A percentile compares a stretch with the other conserved stretches of the same genome.
These are phyloP conservation scores for Croton laevigatus DNA, from an alignment of 441 rosid genomes.

Conservation along the genomic window DNA sequence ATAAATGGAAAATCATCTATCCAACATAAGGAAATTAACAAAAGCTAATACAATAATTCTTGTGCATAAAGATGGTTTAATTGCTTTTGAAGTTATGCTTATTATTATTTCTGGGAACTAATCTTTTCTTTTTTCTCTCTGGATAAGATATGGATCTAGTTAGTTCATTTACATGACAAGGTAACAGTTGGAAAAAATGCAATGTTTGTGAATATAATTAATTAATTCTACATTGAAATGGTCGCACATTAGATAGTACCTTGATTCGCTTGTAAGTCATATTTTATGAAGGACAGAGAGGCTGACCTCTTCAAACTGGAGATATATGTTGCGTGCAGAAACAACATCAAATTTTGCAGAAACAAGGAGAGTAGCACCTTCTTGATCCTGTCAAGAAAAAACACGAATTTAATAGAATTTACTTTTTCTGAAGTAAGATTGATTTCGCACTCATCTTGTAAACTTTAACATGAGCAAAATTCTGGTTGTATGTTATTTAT, in stretches of 20 bases:
- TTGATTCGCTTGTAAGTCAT: conserved; percentile 17
- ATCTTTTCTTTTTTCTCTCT: no score
- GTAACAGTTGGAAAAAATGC: neutral
- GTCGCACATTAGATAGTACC: conserved; percentile 6
- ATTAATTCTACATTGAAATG: neutral
- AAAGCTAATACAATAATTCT: neutral
- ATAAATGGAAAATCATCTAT: neutral
- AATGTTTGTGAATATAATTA: neutral
- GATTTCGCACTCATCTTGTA: neutral
- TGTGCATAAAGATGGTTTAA: neutral
- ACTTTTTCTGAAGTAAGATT: neutral
- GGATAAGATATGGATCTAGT: neutral
- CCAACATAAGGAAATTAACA: neutral
- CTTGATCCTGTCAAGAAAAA: conserved; percentile 61
- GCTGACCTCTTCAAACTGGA: conserved; percentile 90
- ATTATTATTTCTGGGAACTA: neutral
- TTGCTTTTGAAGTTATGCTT: neutral
- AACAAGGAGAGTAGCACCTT: conserved; percentile 90
- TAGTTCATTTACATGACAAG: neutral
- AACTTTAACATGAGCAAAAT: neutral
- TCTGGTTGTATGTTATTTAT: neutral
- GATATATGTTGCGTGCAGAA: conserved; percentile 73
- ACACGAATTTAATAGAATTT: conserved; percentile 2
- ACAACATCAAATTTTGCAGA: conserved; percentile 77
- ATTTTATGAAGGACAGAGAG: conserved; percentile 20